Conservation (phyloP, 257 asterid species). For the Forsythia suspensa region DNA sequence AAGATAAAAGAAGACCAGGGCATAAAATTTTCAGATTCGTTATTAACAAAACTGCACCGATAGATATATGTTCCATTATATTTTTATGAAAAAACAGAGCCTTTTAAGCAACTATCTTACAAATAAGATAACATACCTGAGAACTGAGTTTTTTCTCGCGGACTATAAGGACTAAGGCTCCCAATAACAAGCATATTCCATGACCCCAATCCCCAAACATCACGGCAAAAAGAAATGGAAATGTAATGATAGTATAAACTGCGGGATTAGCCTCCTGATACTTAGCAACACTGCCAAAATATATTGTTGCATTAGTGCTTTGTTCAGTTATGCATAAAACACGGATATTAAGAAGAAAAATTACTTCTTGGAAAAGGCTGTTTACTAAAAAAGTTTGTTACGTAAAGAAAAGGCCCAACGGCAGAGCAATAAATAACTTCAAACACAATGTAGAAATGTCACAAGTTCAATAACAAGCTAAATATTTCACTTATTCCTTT, state of each 20-base stretch:
- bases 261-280: constrained; percentile 99
- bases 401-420: not conserved
- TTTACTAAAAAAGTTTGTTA: not conserved
- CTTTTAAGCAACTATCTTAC: not conserved
- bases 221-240: constrained; percentile 98
- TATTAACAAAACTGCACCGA: not conserved
- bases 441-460: not conserved
- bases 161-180: constrained; percentile 75
- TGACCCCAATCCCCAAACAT: constrained; percentile 99
- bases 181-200: constrained; percentile 87
- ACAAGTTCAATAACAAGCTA: not conserved
- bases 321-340: constrained; percentile 20
- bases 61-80: constrained; percentile 7
- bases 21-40: not conserved
- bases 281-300: constrained; percentile 75
- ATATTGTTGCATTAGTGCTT: constrained; percentile 36
- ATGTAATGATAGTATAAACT: constrained; percentile 84
- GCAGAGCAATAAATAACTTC: not conserved
- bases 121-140: constrained; percentile 58
- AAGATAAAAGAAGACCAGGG: constrained; percentile 9
- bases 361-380: not conserved
- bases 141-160: constrained; percentile 77
- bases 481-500: not conserved
- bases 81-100: not conserved
- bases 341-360: constrained; percentile 11